Percentiles rank a stretch among this genome's conserved stretches.
Conservation (phyloP, 331 rosid species). For the Saraca asoca region DNA sequence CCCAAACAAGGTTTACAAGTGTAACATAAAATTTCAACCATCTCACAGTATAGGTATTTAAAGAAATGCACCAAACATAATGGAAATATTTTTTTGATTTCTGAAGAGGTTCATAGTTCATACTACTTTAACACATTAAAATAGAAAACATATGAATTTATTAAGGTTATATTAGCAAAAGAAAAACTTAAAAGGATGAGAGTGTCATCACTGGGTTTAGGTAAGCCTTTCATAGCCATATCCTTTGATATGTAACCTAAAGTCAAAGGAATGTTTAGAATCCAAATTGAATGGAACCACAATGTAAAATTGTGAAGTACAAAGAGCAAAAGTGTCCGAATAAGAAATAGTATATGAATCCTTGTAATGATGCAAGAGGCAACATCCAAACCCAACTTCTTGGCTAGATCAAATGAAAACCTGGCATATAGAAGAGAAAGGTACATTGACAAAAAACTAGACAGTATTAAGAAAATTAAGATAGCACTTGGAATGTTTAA, state of each 20-base stretch:
- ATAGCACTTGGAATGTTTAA: not conserved
- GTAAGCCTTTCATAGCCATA: constrained; percentile 84
- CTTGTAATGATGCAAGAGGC: constrained; percentile 92
- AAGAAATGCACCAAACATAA: not conserved
- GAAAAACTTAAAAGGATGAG: constrained; percentile 78
- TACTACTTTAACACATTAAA: constrained; percentile 1
- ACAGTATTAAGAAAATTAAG: not conserved
- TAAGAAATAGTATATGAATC: constrained; percentile 41
- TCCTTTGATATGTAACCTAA: constrained; percentile 87
- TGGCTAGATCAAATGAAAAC: constrained; percentile 85
- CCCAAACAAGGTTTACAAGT: constrained; percentile 12
- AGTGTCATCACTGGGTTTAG: constrained; percentile 71
- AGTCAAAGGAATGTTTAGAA: too few relatives aligned
- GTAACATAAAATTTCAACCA: constrained; percentile 25
- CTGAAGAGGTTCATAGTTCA: constrained; percentile 1
- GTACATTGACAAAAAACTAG: not conserved
- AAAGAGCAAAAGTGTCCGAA: constrained; percentile 23
- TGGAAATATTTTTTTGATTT: not conserved
- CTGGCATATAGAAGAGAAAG: constrained; percentile 49
- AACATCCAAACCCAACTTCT: constrained; percentile 77
- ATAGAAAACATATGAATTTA: not conserved
- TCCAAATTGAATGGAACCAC: constrained; percentile 20
- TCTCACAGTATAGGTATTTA: constrained; percentile 8
- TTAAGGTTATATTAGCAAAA: constrained; percentile 21
- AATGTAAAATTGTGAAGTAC: not conserved